Base-by-base conservation (phyloP, 2,329 filamentous ascomycete species). In the Lachnellula willkommii region DNA sequence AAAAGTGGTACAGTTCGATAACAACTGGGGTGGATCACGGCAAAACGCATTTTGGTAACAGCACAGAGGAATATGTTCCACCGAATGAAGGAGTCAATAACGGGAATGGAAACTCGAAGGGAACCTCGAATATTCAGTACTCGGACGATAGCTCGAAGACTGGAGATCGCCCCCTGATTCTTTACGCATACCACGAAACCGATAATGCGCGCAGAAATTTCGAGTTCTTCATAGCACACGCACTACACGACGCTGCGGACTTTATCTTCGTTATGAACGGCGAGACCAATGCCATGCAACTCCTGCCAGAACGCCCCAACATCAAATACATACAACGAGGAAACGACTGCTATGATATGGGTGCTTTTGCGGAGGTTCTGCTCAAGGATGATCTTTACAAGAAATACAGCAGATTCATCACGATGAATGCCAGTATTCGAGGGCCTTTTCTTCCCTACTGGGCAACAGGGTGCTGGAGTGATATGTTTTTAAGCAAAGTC, bases 251-350 rank as follows among this genome's bases (percentile, higher is more conserved):
- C n/a, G 43, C 53, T 1, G 63, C 63, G 6, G 63, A 65, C 42
- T 65, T 64, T 20, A 37, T 65, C n/a, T 65, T 65, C 49, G 55
- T 65, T 42, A 28, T 65, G 11, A 65, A 65, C 40, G 63, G 63
- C 15, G 55, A 60, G 15, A 58, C 62, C 3, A 42, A 57, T 26
- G 55, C 52, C 2, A 51, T 37, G 6, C 20, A 47, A 5, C 8
- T 56, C 4, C 57, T 65, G 5, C 61, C 61, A 3, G 24, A 54
- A n/a, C 47, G 52, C 26, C 20, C 51, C 2, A 63, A 65, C 50
- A 56, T 65, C n/a, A 42, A 52, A 47, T 35, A 59, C 36, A 43
- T 63, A n/a, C 42, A 57, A 37, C 51, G 61, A 35, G 45, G 52
- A 14, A 65, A 65, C 39, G 52, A 60, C 45, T 65, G 63, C 54